Conservation (phyloP, 257 asterid genomes). For the Mentha longifolia region DNA sequence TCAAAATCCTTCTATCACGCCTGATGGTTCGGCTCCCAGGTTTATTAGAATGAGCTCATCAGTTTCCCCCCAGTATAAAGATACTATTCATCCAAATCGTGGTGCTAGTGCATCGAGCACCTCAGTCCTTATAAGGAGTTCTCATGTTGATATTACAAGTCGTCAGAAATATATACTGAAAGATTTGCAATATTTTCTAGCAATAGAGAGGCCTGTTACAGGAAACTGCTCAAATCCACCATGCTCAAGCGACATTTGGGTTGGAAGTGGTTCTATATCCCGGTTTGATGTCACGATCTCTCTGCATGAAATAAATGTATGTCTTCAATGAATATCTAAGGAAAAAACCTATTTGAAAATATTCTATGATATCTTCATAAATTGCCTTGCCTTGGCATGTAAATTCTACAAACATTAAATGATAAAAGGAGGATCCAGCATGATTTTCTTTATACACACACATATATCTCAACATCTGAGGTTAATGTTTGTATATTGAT, state of each 20-base stretch:
- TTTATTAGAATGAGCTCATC: conserved; percentile 42
- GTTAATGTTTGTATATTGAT: conserved; percentile 10
- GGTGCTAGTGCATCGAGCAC: conserved; percentile 50
- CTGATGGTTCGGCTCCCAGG: conserved; percentile 43
- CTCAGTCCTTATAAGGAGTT: conserved; percentile 42
- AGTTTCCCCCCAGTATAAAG: conserved; percentile 38
- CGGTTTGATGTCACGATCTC: conserved; percentile 77
- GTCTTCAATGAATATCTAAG: conserved; percentile 29
- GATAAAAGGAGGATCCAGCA: conserved; percentile 19
- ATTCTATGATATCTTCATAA: conserved; percentile 8
- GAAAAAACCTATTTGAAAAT: conserved; percentile 23
- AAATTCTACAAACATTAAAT: not conserved
- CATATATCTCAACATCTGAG: conserved; percentile 7
- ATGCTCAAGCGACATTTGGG: conserved; percentile 62
- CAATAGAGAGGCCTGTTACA: conserved; percentile 55
- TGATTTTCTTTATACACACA: conserved; percentile 10
- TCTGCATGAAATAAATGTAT: conserved; percentile 76
- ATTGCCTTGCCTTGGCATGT: conserved; percentile 18
- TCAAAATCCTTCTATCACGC: conserved; percentile 39
- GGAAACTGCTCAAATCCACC: conserved; percentile 38
- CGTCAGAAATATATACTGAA: conserved; percentile 70
- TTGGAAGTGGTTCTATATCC: conserved; percentile 78
- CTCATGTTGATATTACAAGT: conserved; percentile 45
- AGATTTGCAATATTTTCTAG: conserved; percentile 56
- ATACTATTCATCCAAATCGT: conserved; percentile 32